Evolutionary conservation across 2,329 filamentous ascomycete genomes (phyloP).

Genomic region (Coniochaeta pulveracea): DNA sequence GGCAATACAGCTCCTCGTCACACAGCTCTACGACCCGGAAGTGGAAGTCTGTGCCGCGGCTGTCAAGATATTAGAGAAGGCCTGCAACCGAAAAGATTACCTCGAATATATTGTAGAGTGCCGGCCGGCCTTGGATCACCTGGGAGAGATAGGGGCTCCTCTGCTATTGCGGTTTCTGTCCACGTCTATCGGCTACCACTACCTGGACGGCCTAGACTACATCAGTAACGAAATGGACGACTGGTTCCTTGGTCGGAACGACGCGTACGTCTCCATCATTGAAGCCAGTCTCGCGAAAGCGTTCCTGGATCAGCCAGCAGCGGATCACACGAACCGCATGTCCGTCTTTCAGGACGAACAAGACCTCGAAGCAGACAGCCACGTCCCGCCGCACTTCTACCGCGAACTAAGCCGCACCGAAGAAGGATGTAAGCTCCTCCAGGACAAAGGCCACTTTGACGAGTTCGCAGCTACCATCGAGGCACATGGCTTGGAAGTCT

Average conservation of each 20-base stretch:
- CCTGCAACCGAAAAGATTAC: constrained; percentile 83
- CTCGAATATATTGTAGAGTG: constrained; percentile 97
- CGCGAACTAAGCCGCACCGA: constrained; percentile 84
- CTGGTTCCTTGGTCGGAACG: constrained; percentile 95
- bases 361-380: constrained; percentile 42
- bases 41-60: constrained; percentile 93
- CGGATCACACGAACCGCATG: constrained; percentile 44
- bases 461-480: constrained; percentile 85
- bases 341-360: constrained; percentile 47
- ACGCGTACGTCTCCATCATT: constrained; percentile 87
- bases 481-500: constrained; percentile 73
- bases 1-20: constrained; percentile 96
- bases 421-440: constrained; percentile 81
- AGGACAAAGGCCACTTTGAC: constrained; percentile 90
- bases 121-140: constrained; percentile 82
- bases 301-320: constrained; percentile 57
- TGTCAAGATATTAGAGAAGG: constrained; percentile 94
- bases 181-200: constrained; percentile 94
- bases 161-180: constrained; percentile 85
- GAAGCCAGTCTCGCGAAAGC: constrained; percentile 90
- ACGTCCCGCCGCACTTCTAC: constrained; percentile 96
- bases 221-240: constrained; percentile 99
- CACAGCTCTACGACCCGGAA: constrained; percentile 93
- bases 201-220: constrained; percentile 91
- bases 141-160: constrained; percentile 93